Evolutionary conservation across 2,329 filamentous ascomycete species (phyloP), one percentile per base, ranked within the genome.

Genomic region (Xylogone sp.): DNA sequence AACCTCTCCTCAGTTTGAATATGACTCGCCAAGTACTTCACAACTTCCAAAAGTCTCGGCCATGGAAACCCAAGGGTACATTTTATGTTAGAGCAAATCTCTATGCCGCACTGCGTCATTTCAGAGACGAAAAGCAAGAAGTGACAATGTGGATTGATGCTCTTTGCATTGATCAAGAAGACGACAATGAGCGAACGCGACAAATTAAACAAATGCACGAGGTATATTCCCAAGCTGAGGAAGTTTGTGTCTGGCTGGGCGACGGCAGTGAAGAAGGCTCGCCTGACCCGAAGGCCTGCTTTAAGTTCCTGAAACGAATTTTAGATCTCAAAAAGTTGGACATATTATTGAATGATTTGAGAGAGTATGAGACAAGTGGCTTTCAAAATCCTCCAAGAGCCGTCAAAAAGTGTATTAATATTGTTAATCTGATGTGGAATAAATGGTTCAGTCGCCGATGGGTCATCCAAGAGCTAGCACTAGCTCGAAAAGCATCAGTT

Each of bases 161-260:
- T 16, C 49, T 65, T 8, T 65, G 63, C 45, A 59, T 63, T 22
- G 59, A 64, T 45, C 56, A 59, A 9, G 56, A 45, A 7, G 57
- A 62, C 27, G 45, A 43, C 4, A 18, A 9, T 39, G 63, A 64
- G 49, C 59, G 52, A 45, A 62, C 58, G 2, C 53, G 53, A 2
- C 61, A 65, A 46, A 44, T 59, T 7, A 46, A 27, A 6, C 45
- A 55, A 34, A 57, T 55, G 42, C 43, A 44, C 8, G 21, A 43
- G 7, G 52, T 57, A 20, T 57, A 55, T 21, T 22, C 46, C 16
- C 49, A 46, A 10, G 55, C 55, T 8, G 45, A 48, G 10, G 53
- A 57, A 21, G 48, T 55, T 18, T 57, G 55, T 46, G 52, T 57
- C 42, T 57, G 55, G 55, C 46, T 57, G 3, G 55, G 55, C 12